Conservation (phyloP, 1,139 yeast genomes). For the Hemisphaericaspora xylofermentans region DNA sequence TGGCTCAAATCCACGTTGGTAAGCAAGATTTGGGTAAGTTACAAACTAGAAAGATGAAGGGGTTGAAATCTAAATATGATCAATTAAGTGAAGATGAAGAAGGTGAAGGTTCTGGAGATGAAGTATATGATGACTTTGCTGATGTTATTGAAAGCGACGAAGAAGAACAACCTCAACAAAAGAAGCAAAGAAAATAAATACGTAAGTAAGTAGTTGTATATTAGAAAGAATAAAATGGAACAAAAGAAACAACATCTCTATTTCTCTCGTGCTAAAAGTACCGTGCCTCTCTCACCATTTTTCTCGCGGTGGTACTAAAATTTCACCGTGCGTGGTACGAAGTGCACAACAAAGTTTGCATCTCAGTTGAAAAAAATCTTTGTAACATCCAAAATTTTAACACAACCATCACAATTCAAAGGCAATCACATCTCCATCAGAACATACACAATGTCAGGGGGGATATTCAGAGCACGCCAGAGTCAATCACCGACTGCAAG, state of each 20-base stretch:
- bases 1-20: constrained; percentile 95
- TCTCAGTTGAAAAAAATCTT: no score
- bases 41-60: constrained; percentile 99
- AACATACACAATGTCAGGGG: neutral
- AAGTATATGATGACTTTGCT: constrained; percentile 24
- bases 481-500: constrained; percentile 10
- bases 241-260: no score
- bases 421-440: no score
- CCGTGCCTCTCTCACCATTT: no score
- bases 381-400: no score
- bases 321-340: no score
- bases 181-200: constrained; percentile 32
- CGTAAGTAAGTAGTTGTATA: neutral
- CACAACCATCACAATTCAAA: neutral
- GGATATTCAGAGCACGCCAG: constrained; percentile 14
- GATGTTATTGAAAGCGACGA: constrained; percentile 27
- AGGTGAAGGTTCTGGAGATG: constrained; percentile 24
- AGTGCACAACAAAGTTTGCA: no score
- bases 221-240: neutral
- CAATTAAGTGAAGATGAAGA: constrained; percentile 57
- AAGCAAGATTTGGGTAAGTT: constrained; percentile 86
- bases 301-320: no score
- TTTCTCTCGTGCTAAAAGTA: no score
- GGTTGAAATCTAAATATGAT: constrained; percentile 83
- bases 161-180: constrained; percentile 33